These are phyloP conservation scores for Excoecaria cochinchinensis DNA, from an alignment of 345 rosid species.

Conservation along the genomic window DNA sequence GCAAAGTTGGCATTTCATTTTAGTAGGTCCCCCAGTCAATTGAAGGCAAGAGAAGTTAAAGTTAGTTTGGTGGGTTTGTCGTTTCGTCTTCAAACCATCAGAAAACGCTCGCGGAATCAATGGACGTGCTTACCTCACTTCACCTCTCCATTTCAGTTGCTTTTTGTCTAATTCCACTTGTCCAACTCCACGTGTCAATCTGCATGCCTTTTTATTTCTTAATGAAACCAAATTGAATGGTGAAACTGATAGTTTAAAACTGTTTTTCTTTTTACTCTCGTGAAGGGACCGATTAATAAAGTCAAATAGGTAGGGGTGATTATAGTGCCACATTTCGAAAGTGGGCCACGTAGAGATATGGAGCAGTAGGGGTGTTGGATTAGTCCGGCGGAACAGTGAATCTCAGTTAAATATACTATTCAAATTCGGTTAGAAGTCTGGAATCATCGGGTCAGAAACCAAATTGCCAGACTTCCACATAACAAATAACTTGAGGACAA, in stretches of 20 bases:
- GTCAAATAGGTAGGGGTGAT: background rate
- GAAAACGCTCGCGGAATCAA: slow-evolving; percentile 9
- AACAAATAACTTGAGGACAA: no score
- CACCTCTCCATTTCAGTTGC: background rate
- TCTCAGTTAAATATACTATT: no score
- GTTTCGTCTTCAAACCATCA: background rate
- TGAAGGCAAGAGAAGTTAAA: background rate
- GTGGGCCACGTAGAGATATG: background rate
- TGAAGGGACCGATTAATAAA: background rate
- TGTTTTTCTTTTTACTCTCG: no score
- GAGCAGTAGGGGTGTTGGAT: no score
- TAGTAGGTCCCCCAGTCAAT: background rate
- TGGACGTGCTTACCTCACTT: background rate
- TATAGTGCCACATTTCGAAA: background rate
- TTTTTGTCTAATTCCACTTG: background rate
- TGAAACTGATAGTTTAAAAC: background rate
- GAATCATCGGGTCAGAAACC: no score
- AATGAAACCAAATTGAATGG: no score
- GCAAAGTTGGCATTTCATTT: background rate
- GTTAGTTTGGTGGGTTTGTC: slow-evolving; percentile 8
- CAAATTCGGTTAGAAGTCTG: no score
- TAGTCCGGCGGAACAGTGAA: no score
- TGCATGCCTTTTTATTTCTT: background rate
- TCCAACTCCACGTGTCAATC: slow-evolving; percentile 13
- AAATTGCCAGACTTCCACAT: no score